Base-by-base conservation (phyloP, 2,329 filamentous ascomycete species). In the Xylariales sp. region DNA sequence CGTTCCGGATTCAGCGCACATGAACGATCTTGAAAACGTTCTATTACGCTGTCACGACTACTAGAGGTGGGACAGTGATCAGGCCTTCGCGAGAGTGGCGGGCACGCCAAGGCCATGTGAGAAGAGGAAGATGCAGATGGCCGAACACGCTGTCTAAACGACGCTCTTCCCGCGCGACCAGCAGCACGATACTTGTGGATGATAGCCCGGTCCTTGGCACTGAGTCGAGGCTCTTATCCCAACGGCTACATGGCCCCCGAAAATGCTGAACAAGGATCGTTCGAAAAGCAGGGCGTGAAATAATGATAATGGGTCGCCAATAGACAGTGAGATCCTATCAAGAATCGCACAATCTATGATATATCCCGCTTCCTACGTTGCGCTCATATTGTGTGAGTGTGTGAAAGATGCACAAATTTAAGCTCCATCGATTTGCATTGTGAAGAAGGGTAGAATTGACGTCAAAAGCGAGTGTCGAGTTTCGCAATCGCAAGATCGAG, bases 1-100 rank as follows among this genome's bases (percentile, higher is more conserved):
- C 57, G 57, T 60, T 56, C 38, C 47, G 54, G 48, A 42, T 43
- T 49, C 41, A 45, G 47, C 44, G 27, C 48, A 39, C 29, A 37
- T 47, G 47, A 49, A 43, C 28, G 44, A 48, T 48, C 43, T 46
- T 51, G 46, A 46, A 44, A 48, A 51, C 47, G 47, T 51, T 47
- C 35, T 50, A 42, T n/a, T n/a, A n/a, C n/a, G n/a, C n/a, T n/a
- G n/a, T n/a, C n/a, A n/a, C n/a, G n/a, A 41, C 50, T 46, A 51
- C 52, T 48, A 49, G 43, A 38, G 34, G 31, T 28, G 21, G 28
- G 42, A 27, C 36, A 21, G 14, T 24, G 18, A 36, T 21, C 33
- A 14, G 27, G 11, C 35, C 21, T 18, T 27, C 15, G 35, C 22
- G 25, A 27, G 22, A 14, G 36, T n/a, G 22, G 14, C 22, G 24